These are phyloP conservation scores for Rhynchospora breviuscula DNA, from an alignment of 176 grass and related monocot genomes.

Conservation along the genomic window DNA sequence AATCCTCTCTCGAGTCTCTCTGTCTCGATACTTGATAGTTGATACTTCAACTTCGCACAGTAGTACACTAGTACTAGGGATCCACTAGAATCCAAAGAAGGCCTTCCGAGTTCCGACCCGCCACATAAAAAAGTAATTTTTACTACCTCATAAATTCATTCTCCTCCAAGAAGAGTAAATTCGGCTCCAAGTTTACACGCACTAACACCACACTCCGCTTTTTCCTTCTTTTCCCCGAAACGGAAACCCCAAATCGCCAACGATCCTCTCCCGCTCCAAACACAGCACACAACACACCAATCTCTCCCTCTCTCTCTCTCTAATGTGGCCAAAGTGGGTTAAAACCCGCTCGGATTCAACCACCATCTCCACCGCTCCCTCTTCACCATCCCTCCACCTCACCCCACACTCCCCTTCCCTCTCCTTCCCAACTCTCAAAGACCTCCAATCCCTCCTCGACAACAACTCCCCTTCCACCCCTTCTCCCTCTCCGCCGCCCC, in stretches of 20 bases:
- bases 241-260: neutral
- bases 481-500: neutral
- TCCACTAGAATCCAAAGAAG: no score
- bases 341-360: slow-evolving; percentile 34
- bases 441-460: slow-evolving; percentile 51
- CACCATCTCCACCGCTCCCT: slow-evolving; percentile 1
- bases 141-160: neutral
- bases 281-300: neutral
- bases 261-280: neutral
- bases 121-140: no score
- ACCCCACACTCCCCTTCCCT: slow-evolving; percentile 34
- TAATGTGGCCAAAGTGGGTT: slow-evolving; percentile 61
- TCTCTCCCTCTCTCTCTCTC: neutral
- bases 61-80: no score
- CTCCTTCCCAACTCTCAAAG: slow-evolving; percentile 54
- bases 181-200: slow-evolving; percentile 7
- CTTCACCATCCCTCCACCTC: slow-evolving; percentile 11
- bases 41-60: no score
- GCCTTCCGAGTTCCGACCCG: no score
- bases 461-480: slow-evolving; percentile 6
- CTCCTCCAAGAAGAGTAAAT: neutral
- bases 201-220: neutral
- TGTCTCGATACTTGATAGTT: no score
- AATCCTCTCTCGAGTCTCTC: no score
- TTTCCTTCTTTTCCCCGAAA: neutral